Base-by-base conservation (phyloP, 306 rosid species). In the Quercus wislizeni region DNA sequence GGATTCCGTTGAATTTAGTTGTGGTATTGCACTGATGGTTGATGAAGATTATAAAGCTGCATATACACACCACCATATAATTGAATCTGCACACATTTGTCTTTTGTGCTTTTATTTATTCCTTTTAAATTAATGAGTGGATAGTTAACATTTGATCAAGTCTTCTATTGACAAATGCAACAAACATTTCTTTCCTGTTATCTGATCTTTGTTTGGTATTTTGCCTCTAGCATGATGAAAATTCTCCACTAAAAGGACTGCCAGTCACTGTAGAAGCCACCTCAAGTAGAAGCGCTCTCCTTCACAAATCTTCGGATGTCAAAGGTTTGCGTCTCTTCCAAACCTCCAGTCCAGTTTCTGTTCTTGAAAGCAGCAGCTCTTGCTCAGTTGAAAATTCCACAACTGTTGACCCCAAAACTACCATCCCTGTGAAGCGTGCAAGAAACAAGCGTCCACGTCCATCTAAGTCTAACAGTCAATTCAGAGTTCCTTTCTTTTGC, bases 331-430 rank as follows among this genome's bases (percentile, higher is more conserved):
- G 69, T 68, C 87, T 69, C 33, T 86, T 87, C 79, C 89, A 70
- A 74, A 83, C 92, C 83, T 86, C 82, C 81, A 92, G 95, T 62
- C 95, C 95, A 35, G 91, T 87, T 61, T 92, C 97, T 20, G 92
- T 87, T 54, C 90, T 88, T 49, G 97, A 93, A 79, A 90, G 88
- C 86, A 87, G 86, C 54, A 84, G 88, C 70, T 86, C 94, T 76
- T 87, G 88, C 77, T 86, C 90, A 6, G 88, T 77, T 41, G 91
- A 90, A 80, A 85, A 85, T 80, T 58, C 87, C 63, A 81, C 67
- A 76, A 15, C 69, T 70, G 49, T 79, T 54, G 89, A 85, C 19
- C 78, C 73, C 59, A 86, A 79, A 28, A 80, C 81, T 31, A 76
- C 58, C 71, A 52, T 86, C 49, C 88, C 87, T 1, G 76, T 49